Conservation (phyloP, 2,329 filamentous ascomycete genomes). For the Mycosphaerella arachidis region DNA sequence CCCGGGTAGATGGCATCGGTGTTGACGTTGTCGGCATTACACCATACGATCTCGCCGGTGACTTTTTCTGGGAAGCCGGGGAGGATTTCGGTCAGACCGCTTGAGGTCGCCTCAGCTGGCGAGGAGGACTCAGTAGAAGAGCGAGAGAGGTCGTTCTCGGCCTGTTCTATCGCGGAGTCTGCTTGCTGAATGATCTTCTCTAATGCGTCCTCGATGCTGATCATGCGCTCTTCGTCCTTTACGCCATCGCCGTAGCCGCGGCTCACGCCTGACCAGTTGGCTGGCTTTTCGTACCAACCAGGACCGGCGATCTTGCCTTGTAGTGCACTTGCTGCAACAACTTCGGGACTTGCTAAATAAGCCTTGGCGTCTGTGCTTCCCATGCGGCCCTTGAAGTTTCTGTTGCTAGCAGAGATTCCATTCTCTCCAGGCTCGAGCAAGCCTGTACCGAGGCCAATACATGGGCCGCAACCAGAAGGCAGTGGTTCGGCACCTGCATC, state of each 20-base stretch:
- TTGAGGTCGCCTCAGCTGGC: conserved; percentile 25
- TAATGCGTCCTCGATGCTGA: conserved; percentile 64
- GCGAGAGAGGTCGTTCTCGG: conserved; percentile 45
- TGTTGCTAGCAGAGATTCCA: conserved; percentile 76
- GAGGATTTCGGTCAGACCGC: conserved; percentile 62
- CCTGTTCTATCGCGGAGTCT: conserved; percentile 57
- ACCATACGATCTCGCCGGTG: conserved; percentile 81
- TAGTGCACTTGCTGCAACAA: conserved; percentile 85
- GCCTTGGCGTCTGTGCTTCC: conserved; percentile 73
- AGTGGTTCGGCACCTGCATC: conserved; percentile 72
- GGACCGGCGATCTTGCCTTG: conserved; percentile 69
- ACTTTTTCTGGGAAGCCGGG: conserved; percentile 84
- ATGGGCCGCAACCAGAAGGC: conserved; percentile 73
- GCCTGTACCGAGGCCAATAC: conserved; percentile 78
- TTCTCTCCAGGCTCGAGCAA: conserved; percentile 80
- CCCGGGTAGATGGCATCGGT: conserved; percentile 91
- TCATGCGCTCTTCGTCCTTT: conserved; percentile 58
- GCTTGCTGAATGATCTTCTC: conserved; percentile 66
- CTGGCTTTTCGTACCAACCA: conserved; percentile 70
- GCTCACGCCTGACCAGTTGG: conserved; percentile 62
- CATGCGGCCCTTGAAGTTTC: conserved; percentile 92
- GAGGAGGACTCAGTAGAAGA: conserved; percentile 33
- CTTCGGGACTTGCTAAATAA: conserved; percentile 83
- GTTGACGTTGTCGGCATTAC: conserved; percentile 80
- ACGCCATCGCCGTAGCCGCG: conserved; percentile 69